phyloP scores from a whole-genome alignment of 768 basidiomycete genomes.

The Russula sp. region DNA sequence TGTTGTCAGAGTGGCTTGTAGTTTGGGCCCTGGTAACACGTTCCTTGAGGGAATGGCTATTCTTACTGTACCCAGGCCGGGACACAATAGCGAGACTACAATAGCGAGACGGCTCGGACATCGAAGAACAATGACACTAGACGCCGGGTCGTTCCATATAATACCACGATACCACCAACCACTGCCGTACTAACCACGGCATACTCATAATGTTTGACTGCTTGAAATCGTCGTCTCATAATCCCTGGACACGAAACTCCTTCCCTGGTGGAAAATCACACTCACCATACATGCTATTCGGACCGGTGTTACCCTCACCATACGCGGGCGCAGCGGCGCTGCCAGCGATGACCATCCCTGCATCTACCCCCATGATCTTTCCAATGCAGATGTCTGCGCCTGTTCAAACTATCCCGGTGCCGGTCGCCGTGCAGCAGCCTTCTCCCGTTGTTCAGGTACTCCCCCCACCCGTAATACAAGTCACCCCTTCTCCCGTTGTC shows the following conservation, averaged over 20 bases:
- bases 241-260: constrained; percentile 4
- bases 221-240: background rate
- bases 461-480: background rate
- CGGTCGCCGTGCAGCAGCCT: background rate
- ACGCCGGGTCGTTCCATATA: constrained; percentile 4
- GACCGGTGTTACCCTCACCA: background rate
- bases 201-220: constrained; percentile 1
- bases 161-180: background rate
- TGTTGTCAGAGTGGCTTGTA: background rate
- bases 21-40: constrained; percentile 1
- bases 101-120: background rate
- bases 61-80: background rate
- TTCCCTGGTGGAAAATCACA: constrained; percentile 4
- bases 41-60: background rate
- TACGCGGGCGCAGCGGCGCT: background rate
- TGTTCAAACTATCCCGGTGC: background rate
- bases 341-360: background rate
- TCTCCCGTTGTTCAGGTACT: background rate
- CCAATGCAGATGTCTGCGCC: background rate
- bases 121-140: constrained; percentile 2
- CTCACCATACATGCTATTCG: background rate
- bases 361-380: background rate
- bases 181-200: background rate
- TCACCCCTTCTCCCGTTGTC: background rate
- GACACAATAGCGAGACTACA: constrained; percentile 1